Evolutionary conservation across 768 basidiomycete species (phyloP).

Genomic region (Phaeotremella skinneri): DNA sequence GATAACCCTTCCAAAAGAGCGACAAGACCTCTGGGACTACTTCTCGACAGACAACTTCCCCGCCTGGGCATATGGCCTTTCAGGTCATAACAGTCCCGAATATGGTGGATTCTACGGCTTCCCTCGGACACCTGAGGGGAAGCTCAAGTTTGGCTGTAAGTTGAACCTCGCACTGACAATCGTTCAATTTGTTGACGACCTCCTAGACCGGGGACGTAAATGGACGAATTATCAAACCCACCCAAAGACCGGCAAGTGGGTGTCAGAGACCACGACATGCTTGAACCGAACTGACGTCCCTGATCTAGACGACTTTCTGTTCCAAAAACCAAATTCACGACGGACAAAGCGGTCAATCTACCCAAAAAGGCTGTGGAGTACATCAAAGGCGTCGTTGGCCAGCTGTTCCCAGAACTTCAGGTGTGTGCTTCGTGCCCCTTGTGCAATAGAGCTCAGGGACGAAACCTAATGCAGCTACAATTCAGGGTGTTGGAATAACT

Average conservation of each 20-base stretch:
- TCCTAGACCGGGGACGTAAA: slow-evolving; percentile 28
- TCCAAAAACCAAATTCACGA: slow-evolving; percentile 23
- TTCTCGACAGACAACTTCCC: slow-evolving; percentile 33
- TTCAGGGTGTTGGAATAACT: slow-evolving; percentile 18
- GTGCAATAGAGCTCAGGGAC: not conserved
- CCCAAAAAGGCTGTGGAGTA: slow-evolving; percentile 21
- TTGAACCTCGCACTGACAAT: not conserved
- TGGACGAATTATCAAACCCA: slow-evolving; percentile 28
- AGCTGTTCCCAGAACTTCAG: slow-evolving; percentile 29
- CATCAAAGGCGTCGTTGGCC: slow-evolving; percentile 20
- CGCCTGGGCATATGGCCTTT: slow-evolving; percentile 33
- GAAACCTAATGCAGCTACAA: not conserved
- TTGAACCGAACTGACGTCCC: not conserved
- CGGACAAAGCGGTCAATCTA: slow-evolving; percentile 18
- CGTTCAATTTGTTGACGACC: not conserved
- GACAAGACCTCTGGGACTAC: slow-evolving; percentile 19
- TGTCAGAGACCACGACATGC: not conserved
- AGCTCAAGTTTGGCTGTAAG: slow-evolving; percentile 28
- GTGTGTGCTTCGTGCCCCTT: too few species aligned
- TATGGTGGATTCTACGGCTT: slow-evolving; percentile 34
- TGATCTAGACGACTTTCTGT: slow-evolving; percentile 16
- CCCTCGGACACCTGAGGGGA: slow-evolving; percentile 23
- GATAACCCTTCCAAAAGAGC: slow-evolving; percentile 16
- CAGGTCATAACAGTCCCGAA: slow-evolving; percentile 26
- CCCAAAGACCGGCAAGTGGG: slow-evolving; percentile 23